A percentile compares a stretch with the other conserved stretches of the same genome.
These are phyloP conservation scores for Podosphaera xanthii DNA, from an alignment of 2,329 filamentous ascomycete species.

Conservation along the genomic window DNA sequence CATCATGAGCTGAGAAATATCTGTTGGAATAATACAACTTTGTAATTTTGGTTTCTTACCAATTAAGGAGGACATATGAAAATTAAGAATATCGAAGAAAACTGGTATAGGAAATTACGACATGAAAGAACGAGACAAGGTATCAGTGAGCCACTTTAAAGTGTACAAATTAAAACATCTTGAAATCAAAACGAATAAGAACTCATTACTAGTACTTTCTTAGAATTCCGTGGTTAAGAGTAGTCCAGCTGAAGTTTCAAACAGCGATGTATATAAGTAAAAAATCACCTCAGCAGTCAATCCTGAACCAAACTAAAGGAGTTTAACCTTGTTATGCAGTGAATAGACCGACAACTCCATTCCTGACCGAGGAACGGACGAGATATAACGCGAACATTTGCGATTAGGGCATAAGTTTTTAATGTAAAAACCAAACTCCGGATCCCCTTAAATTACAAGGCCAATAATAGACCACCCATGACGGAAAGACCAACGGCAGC, in stretches of 20 bases:
- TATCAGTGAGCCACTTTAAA: not conserved
- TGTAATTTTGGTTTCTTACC: no score
- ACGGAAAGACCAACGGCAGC: conserved; percentile 20
- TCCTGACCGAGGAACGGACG: not conserved
- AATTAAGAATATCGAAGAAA: not conserved
- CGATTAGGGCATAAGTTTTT: conserved; percentile 17
- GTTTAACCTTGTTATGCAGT: not conserved
- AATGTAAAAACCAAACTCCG: conserved; percentile 14
- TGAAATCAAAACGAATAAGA: conserved; percentile 3
- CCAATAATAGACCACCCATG: conserved; percentile 22
- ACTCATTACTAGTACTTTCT: not conserved
- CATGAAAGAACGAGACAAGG: not conserved
- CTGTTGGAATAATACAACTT: no score
- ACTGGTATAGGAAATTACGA: not conserved
- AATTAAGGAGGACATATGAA: no score
- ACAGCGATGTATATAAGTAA: not conserved
- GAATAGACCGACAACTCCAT: not conserved
- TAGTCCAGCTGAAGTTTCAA: not conserved
- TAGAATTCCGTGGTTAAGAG: not conserved
- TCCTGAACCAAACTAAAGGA: not conserved
- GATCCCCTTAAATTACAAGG: conserved; percentile 21
- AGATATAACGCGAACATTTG: conserved; percentile 15
- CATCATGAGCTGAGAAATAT: no score
- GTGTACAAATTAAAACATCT: not conserved
- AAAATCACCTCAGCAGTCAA: not conserved